phyloP scores from a whole-genome alignment of 306 rosid genomes.

The Gastrolobium villosum region DNA sequence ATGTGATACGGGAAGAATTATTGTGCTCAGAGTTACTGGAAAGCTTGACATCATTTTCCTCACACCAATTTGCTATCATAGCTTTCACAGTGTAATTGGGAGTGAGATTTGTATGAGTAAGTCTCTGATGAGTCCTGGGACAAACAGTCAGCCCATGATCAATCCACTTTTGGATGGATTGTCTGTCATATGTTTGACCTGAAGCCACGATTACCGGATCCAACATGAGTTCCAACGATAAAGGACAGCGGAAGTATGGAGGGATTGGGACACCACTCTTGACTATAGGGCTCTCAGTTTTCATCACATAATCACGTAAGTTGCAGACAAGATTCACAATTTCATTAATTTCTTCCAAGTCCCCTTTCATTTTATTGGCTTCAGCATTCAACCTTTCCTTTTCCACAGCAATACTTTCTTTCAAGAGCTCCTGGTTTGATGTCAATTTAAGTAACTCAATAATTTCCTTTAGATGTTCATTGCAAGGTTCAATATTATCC shows the following conservation, averaged over 20 bases:
- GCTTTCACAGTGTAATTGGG: conserved; percentile 93
- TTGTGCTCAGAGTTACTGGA: conserved; percentile 42
- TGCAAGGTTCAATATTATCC: conserved; percentile 57
- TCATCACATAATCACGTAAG: conserved; percentile 71
- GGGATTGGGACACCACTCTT: conserved; percentile 72
- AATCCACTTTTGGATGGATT: conserved; percentile 89
- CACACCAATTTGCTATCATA: conserved; percentile 93
- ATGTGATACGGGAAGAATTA: conserved; percentile 44
- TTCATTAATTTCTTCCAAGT: conserved; percentile 65
- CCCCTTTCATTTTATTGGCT: conserved; percentile 58
- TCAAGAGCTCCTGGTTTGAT: conserved; percentile 81
- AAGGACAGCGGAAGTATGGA: conserved; percentile 88
- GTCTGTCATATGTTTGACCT: conserved; percentile 92
- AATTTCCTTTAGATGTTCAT: conserved; percentile 67
- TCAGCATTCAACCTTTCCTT: conserved; percentile 76
- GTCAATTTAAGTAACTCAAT: conserved; percentile 69
- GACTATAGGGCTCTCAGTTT: conserved; percentile 58
- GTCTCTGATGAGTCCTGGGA: conserved; percentile 85
- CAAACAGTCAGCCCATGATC: conserved; percentile 83
- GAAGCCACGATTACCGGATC: conserved; percentile 98
- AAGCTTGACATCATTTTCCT: conserved; percentile 69
- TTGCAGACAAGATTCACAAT: conserved; percentile 73
- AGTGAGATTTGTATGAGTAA: conserved; percentile 76
- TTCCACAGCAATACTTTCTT: conserved; percentile 85
- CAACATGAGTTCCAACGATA: conserved; percentile 87